Conservation (phyloP, 306 rosid species). For the Acmispon strigosus region DNA sequence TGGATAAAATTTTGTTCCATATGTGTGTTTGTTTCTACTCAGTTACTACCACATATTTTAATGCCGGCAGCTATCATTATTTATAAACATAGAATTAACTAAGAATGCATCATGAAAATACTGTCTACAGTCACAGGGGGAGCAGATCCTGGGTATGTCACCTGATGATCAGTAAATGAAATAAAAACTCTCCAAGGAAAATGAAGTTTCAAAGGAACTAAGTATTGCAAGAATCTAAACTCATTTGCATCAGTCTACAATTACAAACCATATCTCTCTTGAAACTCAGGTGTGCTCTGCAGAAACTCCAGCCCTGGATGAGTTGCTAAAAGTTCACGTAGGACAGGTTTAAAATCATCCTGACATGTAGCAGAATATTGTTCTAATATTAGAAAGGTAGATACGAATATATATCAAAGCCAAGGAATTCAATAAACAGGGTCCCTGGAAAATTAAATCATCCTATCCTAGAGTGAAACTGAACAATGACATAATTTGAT, state of each 20-base stretch:
- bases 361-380: slow-evolving; percentile 29
- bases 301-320: slow-evolving; percentile 98
- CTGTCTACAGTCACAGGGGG: slow-evolving; percentile 1
- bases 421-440: neutral
- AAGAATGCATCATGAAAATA: neutral
- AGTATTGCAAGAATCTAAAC: slow-evolving; percentile 8
- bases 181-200: neutral
- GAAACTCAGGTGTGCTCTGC: slow-evolving; percentile 98
- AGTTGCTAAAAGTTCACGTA: slow-evolving; percentile 85
- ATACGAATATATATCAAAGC: neutral
- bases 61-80: neutral
- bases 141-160: neutral
- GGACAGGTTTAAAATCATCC: slow-evolving; percentile 96
- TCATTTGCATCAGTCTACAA: slow-evolving; percentile 5
- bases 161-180: neutral
- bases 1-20: neutral
- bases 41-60: neutral
- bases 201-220: neutral
- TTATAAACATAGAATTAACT: slow-evolving; percentile 5
- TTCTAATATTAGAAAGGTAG: slow-evolving; percentile 16
- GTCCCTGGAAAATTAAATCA: neutral
- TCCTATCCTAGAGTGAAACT: neutral
- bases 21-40: neutral
- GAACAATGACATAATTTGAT: neutral
- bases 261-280: slow-evolving; percentile 97